Evolutionary conservation across 305 asterid species (phyloP).

Genomic region (Stenogyne calaminthoides): DNA sequence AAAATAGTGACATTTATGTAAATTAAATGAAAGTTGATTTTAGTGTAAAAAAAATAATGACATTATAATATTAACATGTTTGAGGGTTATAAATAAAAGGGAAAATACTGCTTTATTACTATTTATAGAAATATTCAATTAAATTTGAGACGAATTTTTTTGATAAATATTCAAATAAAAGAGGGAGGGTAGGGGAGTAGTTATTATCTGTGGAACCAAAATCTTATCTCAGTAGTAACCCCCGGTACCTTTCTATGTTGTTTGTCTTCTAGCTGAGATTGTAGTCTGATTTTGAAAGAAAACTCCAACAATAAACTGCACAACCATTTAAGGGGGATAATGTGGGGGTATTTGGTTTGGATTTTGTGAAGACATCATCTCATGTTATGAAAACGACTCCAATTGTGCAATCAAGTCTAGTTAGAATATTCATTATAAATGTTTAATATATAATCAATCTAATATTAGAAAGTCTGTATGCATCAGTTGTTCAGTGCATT

Average conservation of each 20-base stretch:
- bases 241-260: slow-evolving; percentile 29
- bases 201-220: slow-evolving; percentile 24
- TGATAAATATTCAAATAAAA: no score
- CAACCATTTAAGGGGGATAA: neutral
- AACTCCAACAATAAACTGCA: slow-evolving; percentile 19
- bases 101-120: no score
- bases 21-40: no score
- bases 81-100: no score
- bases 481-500: no score
- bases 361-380: slow-evolving; percentile 30
- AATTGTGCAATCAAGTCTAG: neutral
- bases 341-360: slow-evolving; percentile 29
- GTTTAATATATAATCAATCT: neutral
- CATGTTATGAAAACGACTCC: slow-evolving; percentile 28
- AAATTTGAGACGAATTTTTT: no score
- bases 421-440: neutral
- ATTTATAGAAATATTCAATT: no score
- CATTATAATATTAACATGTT: no score
- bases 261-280: slow-evolving; percentile 36
- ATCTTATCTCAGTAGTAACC: slow-evolving; percentile 34
- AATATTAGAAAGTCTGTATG: no score
- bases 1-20: no score
- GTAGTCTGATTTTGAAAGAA: slow-evolving; percentile 18
- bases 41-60: no score
- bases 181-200: no score